These are phyloP conservation scores for Vairimorpha apis DNA, from an alignment of 371 early-diverging fungal genomes.

Conservation along the genomic window DNA sequence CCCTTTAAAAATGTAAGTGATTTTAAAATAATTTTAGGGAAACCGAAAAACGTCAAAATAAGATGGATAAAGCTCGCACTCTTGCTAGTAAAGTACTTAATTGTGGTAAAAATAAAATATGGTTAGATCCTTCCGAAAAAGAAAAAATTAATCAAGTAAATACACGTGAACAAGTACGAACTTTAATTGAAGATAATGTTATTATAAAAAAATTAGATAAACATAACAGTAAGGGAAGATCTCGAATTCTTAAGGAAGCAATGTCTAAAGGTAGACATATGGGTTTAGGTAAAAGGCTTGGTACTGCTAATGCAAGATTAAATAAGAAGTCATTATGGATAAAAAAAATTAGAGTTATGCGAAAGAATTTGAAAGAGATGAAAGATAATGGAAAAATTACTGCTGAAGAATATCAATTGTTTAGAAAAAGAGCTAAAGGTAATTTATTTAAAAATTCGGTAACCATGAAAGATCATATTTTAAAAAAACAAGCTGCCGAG, in stretches of 20 bases:
- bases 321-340: slow-evolving; percentile 91
- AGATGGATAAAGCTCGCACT: slow-evolving; percentile 66
- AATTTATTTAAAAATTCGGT: slow-evolving; percentile 99
- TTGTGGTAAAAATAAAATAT: slow-evolving; percentile 96
- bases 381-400: slow-evolving; percentile 84
- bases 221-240: slow-evolving; percentile 85
- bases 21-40: slow-evolving; percentile 39
- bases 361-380: slow-evolving; percentile 91
- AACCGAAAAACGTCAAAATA: slow-evolving; percentile 44
- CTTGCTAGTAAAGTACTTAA: slow-evolving; percentile 91
- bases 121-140: slow-evolving; percentile 96
- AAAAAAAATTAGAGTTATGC: slow-evolving; percentile 93
- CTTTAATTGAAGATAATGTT: slow-evolving; percentile 88
- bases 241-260: slow-evolving; percentile 79
- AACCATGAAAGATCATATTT: slow-evolving; percentile 95
- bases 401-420: slow-evolving; percentile 85
- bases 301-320: slow-evolving; percentile 98
- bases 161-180: slow-evolving; percentile 81
- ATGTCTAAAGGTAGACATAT: slow-evolving; percentile 96
- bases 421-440: slow-evolving; percentile 98
- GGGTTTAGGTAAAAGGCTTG: slow-evolving; percentile 92
- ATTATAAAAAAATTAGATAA: slow-evolving; percentile 88
- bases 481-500: slow-evolving; percentile 98
- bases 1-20: slow-evolving; percentile 43
- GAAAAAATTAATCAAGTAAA: slow-evolving; percentile 87